Conservation (phyloP, 73 alveolate genomes). For the Paramecium biaurelia region DNA sequence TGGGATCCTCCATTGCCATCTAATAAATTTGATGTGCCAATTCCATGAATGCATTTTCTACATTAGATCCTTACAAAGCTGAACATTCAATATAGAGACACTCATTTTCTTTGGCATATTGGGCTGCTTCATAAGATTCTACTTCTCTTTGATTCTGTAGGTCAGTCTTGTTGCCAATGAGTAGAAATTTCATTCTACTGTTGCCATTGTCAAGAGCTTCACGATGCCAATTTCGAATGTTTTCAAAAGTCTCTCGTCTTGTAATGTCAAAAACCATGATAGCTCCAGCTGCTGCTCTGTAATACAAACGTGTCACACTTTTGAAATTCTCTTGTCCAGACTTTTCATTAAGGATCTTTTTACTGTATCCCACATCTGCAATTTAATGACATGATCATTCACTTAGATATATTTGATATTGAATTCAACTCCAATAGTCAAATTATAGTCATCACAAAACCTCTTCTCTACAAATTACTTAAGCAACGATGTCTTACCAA, state of each 20-base stretch:
- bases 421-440: slow-evolving; percentile 78
- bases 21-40: slow-evolving; percentile 29
- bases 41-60: slow-evolving; percentile 39
- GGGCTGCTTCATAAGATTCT: not conserved
- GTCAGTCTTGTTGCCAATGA: slow-evolving; percentile 71
- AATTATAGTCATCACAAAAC: slow-evolving; percentile 63
- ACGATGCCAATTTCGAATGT: slow-evolving; percentile 67
- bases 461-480: slow-evolving; percentile 68
- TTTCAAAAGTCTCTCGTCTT: slow-evolving; percentile 65
- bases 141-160: not conserved
- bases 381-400: slow-evolving; percentile 33
- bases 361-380: slow-evolving; percentile 71
- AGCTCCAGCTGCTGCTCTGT: slow-evolving; percentile 73
- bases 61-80: not conserved
- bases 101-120: not conserved
- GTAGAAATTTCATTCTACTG: slow-evolving; percentile 45
- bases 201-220: slow-evolving; percentile 62
- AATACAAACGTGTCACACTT: slow-evolving; percentile 68
- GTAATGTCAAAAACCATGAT: slow-evolving; percentile 67
- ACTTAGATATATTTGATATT: slow-evolving; percentile 59
- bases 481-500: slow-evolving; percentile 70
- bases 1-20: not conserved
- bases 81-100: not conserved
- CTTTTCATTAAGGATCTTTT: slow-evolving; percentile 10
- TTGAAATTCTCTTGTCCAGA: slow-evolving; percentile 73